These are phyloP conservation scores for Cryptosporidium tyzzeri DNA, from an alignment of 169 alveolate species.

Conservation along the genomic window DNA sequence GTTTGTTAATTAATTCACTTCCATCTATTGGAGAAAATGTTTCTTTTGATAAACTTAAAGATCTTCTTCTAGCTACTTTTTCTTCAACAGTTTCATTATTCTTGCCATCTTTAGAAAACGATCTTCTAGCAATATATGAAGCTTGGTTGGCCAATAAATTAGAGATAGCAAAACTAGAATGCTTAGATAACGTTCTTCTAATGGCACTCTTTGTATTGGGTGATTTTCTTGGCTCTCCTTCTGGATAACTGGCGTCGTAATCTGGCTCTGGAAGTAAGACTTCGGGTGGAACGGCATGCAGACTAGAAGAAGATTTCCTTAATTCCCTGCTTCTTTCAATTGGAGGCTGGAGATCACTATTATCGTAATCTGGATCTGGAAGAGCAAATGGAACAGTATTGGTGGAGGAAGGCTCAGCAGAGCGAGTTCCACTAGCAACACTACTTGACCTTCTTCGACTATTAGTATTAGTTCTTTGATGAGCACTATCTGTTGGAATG, in stretches of 20 bases:
- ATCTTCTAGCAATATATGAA: background rate
- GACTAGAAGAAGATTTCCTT: background rate
- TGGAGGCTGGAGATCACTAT: background rate
- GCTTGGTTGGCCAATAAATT: slow-evolving; percentile 8
- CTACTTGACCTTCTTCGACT: background rate
- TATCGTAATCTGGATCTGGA: background rate
- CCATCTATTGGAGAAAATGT: background rate
- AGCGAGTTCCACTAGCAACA: background rate
- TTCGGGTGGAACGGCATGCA: background rate
- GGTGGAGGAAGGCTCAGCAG: background rate
- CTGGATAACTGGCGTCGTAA: background rate
- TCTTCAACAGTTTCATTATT: background rate
- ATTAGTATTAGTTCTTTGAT: background rate
- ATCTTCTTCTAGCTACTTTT: background rate
- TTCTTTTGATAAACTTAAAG: background rate
- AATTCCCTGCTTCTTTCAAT: background rate
- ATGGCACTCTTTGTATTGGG: background rate
- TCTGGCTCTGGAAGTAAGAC: background rate
- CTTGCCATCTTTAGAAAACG: background rate
- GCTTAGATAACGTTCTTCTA: background rate
- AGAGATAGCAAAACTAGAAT: background rate
- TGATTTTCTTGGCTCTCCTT: too few species aligned
- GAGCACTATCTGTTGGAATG: background rate
- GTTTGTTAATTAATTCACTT: too few species aligned
- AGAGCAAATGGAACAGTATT: background rate